phyloP scores from a whole-genome alignment of 2,329 filamentous ascomycete genomes.

The Botryotinia calthae region DNA sequence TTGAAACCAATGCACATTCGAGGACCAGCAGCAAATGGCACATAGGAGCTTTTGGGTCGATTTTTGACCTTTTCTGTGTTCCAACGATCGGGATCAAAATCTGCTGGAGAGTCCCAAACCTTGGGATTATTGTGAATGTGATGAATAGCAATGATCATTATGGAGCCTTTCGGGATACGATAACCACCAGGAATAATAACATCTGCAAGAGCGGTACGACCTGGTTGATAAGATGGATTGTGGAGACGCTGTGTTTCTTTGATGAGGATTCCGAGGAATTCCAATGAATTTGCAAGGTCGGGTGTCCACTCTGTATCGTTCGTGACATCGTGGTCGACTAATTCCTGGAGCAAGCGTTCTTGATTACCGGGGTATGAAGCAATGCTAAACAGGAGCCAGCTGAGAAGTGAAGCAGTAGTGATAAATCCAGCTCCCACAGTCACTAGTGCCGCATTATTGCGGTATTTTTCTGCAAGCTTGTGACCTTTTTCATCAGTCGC shows the following conservation, averaged over 20 bases:
- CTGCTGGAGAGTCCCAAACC: slow-evolving; percentile 26
- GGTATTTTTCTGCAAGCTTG: slow-evolving; percentile 42
- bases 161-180: slow-evolving; percentile 41
- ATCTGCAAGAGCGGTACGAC: slow-evolving; percentile 45
- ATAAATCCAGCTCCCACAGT: slow-evolving; percentile 47
- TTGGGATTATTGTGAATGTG: slow-evolving; percentile 31
- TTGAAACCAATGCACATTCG: slow-evolving; percentile 44
- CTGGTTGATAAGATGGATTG: slow-evolving; percentile 49
- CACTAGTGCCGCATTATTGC: slow-evolving; percentile 39
- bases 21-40: slow-evolving; percentile 41
- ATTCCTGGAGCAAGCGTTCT: slow-evolving; percentile 46
- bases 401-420: slow-evolving; percentile 47
- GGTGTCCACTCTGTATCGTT: slow-evolving; percentile 38
- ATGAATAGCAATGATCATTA: slow-evolving; percentile 30
- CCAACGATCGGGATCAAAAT: slow-evolving; percentile 31
- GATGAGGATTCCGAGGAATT: slow-evolving; percentile 44
- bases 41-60: slow-evolving; percentile 34
- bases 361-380: slow-evolving; percentile 46
- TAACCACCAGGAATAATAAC: slow-evolving; percentile 48
- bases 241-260: slow-evolving; percentile 48
- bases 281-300: slow-evolving; percentile 40
- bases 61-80: slow-evolving; percentile 26
- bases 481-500: slow-evolving; percentile 45
- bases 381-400: slow-evolving; percentile 47
- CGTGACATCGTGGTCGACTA: slow-evolving; percentile 42